A percentile compares a stretch with the other conserved stretches of the same genome.
Conservation (phyloP, 2,329 filamentous ascomycete species). For the Paraphaeosphaeria minitans region DNA sequence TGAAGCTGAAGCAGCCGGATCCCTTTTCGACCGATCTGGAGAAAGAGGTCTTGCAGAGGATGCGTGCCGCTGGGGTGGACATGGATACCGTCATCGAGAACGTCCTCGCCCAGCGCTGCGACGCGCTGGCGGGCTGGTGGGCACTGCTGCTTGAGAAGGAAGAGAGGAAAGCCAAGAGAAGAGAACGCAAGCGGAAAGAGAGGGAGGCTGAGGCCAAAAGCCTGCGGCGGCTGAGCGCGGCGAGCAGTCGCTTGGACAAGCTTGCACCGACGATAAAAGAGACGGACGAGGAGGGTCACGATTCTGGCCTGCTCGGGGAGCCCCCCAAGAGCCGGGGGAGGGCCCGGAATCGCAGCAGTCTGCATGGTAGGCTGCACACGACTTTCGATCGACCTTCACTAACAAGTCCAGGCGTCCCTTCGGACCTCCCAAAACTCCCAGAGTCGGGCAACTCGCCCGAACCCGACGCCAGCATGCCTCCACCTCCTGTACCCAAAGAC, state of each 20-base stretch:
- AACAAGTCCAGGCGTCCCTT: slow-evolving; percentile 57
- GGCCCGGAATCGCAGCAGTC: slow-evolving; percentile 71
- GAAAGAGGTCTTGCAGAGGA: slow-evolving; percentile 87
- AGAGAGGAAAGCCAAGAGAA: slow-evolving; percentile 78
- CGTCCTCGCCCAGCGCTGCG: slow-evolving; percentile 86
- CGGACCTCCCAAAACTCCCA: slow-evolving; percentile 77
- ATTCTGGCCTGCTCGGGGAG: slow-evolving; percentile 55
- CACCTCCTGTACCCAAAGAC: slow-evolving; percentile 80
- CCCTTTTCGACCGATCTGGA: slow-evolving; percentile 87
- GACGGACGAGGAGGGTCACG: slow-evolving; percentile 74
- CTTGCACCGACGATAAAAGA: slow-evolving; percentile 78
- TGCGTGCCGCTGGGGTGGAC: slow-evolving; percentile 92
- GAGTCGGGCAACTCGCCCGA: slow-evolving; percentile 59
- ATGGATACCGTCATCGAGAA: slow-evolving; percentile 95
- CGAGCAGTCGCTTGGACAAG: slow-evolving; percentile 83
- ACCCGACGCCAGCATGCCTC: slow-evolving; percentile 52
- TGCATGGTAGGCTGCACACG: slow-evolving; percentile 44
- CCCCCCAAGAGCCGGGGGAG: slow-evolving; percentile 75
- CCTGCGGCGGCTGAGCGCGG: slow-evolving; percentile 81
- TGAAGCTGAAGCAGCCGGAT: slow-evolving; percentile 78
- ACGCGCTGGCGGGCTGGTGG: slow-evolving; percentile 95
- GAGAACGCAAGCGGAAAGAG: slow-evolving; percentile 83
- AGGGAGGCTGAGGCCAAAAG: slow-evolving; percentile 80
- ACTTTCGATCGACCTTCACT: slow-evolving; percentile 15
- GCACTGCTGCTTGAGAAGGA: slow-evolving; percentile 93